Evolutionary conservation across 139 green algal genomes (phyloP).

Genomic region (Closterium sp.): DNA sequence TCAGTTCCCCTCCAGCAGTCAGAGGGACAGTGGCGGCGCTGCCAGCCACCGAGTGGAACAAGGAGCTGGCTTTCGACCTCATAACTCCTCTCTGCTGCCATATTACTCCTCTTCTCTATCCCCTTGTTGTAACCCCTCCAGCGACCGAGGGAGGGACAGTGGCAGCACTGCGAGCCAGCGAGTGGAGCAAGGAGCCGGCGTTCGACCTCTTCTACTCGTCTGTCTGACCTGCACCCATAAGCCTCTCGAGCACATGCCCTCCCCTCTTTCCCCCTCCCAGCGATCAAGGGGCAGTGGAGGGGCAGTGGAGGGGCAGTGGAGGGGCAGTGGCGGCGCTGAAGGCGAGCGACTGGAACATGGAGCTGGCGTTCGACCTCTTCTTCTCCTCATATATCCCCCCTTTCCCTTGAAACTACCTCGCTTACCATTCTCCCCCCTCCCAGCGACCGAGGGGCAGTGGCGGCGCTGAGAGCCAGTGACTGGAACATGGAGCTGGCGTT

Average conservation of each 20-base stretch:
- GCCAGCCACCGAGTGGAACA: conserved; percentile 51
- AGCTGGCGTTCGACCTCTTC: conserved; percentile 52
- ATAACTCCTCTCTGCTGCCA: neutral
- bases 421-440: too few relatives aligned
- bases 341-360: conserved; percentile 54
- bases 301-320: too few relatives aligned
- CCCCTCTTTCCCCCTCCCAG: conserved; percentile 19
- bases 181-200: conserved; percentile 56
- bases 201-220: conserved; percentile 55
- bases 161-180: conserved; percentile 9
- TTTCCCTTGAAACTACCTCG: too few relatives aligned
- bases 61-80: conserved; percentile 31
- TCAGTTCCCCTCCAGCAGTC: conserved; percentile 25
- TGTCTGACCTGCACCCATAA: too few relatives aligned
- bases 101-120: neutral
- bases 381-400: too few relatives aligned
- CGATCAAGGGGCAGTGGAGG: conserved; percentile 44
- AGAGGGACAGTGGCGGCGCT: conserved; percentile 40
- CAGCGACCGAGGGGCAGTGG: too few relatives aligned
- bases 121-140: neutral
- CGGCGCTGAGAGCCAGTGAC: conserved; percentile 34
- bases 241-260: too few relatives aligned
- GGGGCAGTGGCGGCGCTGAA: too few relatives aligned
- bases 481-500: conserved; percentile 58
- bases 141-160: neutral